phyloP scores from a whole-genome alignment of 179 eudicot genomes.

The Silene noctiflora region DNA sequence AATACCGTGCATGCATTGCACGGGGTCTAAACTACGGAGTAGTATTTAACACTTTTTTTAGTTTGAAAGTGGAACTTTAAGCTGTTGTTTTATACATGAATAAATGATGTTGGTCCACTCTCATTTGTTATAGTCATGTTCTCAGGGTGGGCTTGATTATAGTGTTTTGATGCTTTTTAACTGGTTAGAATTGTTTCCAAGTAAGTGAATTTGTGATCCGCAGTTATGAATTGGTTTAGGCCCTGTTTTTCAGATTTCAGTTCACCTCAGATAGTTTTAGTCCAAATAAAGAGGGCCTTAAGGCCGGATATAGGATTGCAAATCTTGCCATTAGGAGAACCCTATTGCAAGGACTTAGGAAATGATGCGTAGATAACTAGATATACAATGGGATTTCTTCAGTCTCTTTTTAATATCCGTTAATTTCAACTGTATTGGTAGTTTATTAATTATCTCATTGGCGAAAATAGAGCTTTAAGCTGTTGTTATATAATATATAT shows the following conservation, averaged over 20 bases:
- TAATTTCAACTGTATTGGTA: background rate
- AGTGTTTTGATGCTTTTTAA: conserved; percentile 5
- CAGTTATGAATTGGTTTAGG: conserved; percentile 69
- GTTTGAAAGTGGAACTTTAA: background rate
- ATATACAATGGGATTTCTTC: background rate
- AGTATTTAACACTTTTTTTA: too few relatives aligned
- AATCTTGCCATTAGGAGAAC: too few relatives aligned
- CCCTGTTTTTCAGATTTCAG: conserved; percentile 35
- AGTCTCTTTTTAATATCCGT: background rate
- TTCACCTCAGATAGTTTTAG: background rate
- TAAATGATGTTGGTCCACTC: background rate
- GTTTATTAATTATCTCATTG: background rate
- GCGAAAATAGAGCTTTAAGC: background rate
- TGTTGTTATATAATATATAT: background rate
- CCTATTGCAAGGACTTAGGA: too few relatives aligned
- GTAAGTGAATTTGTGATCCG: conserved; percentile 15
- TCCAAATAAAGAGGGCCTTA: background rate
- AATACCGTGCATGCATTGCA: too few relatives aligned
- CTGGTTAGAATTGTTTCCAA: conserved; percentile 3
- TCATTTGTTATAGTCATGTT: background rate
- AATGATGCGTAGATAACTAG: background rate
- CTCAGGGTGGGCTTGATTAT: background rate
- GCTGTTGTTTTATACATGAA: background rate
- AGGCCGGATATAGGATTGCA: background rate
- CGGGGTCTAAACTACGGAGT: too few relatives aligned